Evolutionary conservation across 495 filamentous ascomycete species (phyloP).

Genomic region (Annulohypoxylon moriforme): DNA sequence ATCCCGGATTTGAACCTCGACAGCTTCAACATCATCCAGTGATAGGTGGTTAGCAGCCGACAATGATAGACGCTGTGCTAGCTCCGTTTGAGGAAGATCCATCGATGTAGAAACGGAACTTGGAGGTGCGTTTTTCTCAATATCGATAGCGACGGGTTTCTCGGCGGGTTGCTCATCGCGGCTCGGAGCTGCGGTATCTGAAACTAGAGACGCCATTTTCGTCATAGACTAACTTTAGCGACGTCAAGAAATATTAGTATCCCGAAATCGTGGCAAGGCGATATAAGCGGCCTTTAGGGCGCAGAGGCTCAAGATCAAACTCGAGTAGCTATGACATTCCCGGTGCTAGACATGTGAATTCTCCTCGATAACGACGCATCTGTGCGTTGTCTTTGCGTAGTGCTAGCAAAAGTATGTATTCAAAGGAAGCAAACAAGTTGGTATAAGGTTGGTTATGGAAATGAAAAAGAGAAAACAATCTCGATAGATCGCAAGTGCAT

Average conservation of each 20-base stretch:
- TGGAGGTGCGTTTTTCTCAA: conserved; percentile 33
- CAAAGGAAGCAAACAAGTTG: background rate
- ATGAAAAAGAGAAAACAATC: conserved; percentile 19
- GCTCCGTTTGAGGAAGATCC: conserved; percentile 34
- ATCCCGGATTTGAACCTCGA: conserved; percentile 66
- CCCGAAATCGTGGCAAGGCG: background rate
- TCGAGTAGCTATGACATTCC: conserved; percentile 26
- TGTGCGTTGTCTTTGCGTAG: background rate
- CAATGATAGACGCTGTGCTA: conserved; percentile 30
- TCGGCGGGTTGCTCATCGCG: conserved; percentile 15
- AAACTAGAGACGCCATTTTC: conserved; percentile 28
- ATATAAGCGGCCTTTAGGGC: conserved; percentile 1
- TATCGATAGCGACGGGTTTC: conserved; percentile 11
- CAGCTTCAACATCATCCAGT: conserved; percentile 69
- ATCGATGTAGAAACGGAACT: conserved; percentile 43
- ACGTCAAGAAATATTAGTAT: conserved; percentile 3
- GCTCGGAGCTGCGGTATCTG: background rate
- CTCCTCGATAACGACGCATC: conserved; percentile 7
- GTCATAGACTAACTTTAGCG: background rate
- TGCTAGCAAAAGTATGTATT: background rate
- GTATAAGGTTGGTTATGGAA: background rate
- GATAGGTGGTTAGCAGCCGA: conserved; percentile 60
- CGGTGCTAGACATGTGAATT: background rate
- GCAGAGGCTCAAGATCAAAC: conserved; percentile 6
- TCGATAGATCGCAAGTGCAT: conserved; percentile 15